Evolutionary conservation across 23 red algal species (phyloP), one percentile per base, ranked within the genome.

Genomic region (Gracilaria gracilis): DNA sequence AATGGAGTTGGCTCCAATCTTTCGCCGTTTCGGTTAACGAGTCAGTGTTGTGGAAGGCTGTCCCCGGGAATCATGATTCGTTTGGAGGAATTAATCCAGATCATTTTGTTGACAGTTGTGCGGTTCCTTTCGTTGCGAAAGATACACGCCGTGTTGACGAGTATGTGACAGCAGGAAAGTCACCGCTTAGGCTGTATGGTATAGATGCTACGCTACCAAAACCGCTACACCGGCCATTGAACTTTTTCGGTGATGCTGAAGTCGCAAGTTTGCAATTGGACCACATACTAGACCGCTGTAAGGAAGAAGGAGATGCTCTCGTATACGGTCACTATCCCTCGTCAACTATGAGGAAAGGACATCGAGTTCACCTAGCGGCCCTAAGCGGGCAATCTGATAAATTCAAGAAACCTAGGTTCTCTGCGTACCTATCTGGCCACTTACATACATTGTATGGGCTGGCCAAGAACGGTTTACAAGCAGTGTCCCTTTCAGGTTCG

Each of bases 201-300:
- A 34, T 92, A 17, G 89, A 92, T 75, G 58, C 67, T 33, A 92
- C 89, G 8, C 89, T 84, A 48, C 35, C 39, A 34, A 57, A 49
- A 61, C 89, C 89, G 25, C 57, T 92, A 35, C 89, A 92, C 39
- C 42, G 89, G 32, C 89, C 89, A 9, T 65, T 92, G 57, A 92
- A 92, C 53, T 92, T 92, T 61, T 92, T 92, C 50, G 89, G 89
- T 47, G 80, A 92, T 84, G 78, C 66, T 21, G 27, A 35, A 57
- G 58, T 27, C 8, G 64, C 79, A 23, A 42, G 61, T 24, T 31
- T 48, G 24, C 50, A 83, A 46, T 54, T 84, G 35, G 35, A 61
- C 50, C 21, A 11, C 48, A 48, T 24, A 25, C 67, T 89, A 11
- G 20, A 6, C 54, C 38, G 39, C 23, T 57, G 46, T 13, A n/a